Evolutionary conservation across 2,329 filamentous ascomycete genomes (phyloP).

Genomic region (Lachnellula arida): DNA sequence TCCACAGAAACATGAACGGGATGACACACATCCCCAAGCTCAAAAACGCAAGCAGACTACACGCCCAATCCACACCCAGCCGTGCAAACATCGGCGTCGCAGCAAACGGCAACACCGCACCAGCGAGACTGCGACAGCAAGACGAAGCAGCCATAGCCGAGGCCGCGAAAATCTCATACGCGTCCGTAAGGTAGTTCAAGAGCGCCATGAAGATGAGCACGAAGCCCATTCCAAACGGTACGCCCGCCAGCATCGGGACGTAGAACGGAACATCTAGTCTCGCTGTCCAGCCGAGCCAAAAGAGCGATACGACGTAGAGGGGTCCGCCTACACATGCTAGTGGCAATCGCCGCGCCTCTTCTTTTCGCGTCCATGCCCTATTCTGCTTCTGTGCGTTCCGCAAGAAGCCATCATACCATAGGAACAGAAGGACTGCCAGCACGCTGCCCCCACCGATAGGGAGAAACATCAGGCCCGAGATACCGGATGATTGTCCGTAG

Average conservation of each 20-base stretch:
- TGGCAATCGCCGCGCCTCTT: slow-evolving; percentile 47
- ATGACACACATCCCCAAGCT: slow-evolving; percentile 44
- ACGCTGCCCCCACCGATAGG: slow-evolving; percentile 47
- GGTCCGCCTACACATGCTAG: slow-evolving; percentile 45
- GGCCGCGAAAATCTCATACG: slow-evolving; percentile 54
- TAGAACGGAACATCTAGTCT: slow-evolving; percentile 49
- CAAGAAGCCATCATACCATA: slow-evolving; percentile 47
- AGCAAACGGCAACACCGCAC: slow-evolving; percentile 44
- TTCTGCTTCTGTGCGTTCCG: slow-evolving; percentile 44
- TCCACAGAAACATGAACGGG: slow-evolving; percentile 47
- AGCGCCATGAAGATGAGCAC: slow-evolving; percentile 56
- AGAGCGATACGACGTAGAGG: slow-evolving; percentile 44
- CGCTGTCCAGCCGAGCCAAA: slow-evolving; percentile 55
- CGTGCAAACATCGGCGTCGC: slow-evolving; percentile 41
- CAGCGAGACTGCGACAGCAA: slow-evolving; percentile 36
- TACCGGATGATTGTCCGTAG: slow-evolving; percentile 55
- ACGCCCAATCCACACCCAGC: slow-evolving; percentile 42
- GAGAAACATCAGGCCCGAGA: slow-evolving; percentile 57
- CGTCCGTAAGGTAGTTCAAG: slow-evolving; percentile 54
- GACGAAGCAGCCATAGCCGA: slow-evolving; percentile 45
- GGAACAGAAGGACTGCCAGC: slow-evolving; percentile 46
- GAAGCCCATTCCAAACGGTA: slow-evolving; percentile 48
- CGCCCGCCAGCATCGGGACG: slow-evolving; percentile 51
- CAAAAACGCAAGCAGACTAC: slow-evolving; percentile 45
- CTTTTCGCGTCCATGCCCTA: slow-evolving; percentile 44